Evolutionary conservation across 495 filamentous ascomycete genomes (phyloP), one percentile per base, ranked within the genome.

Genomic region (Bacidia rubella): DNA sequence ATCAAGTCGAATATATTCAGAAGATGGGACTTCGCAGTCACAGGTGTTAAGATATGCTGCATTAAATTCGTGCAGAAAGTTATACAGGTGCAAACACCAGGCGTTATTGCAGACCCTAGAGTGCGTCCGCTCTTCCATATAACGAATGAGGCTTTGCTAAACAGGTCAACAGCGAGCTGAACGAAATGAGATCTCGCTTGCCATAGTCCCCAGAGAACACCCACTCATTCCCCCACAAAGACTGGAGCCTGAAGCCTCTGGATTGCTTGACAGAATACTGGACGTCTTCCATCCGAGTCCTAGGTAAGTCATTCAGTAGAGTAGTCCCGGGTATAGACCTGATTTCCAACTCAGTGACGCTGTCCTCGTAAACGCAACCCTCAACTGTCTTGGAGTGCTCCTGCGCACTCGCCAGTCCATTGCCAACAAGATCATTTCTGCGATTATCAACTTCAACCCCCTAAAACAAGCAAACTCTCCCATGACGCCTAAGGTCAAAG

Each of bases 11-110:
- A 82, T 47, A 90, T 98, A 52, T 66, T 96, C 54, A 80, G 75
- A 45, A 78, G 89, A 63, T 95, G 90, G 92, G 92, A 97, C 66
- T 74, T 73, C 21, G 87, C 86, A 10, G 71, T 78, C 2, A 72
- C 79, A 9, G 80, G 86, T 0, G 79, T 97, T 42, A 83, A 82
- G 62, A 76, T 96, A 62, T 90, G 87, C 73, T 96, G 92, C 67
- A 85, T 96, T 74, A 98, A 98, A 64, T 97, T 98, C 62, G 81
- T 86, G 15, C 90, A 97, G 70, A 78, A 86, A 23, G 87, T 97
- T 32, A 85, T 98, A 41, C 83, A 94, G 51, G 83, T 87, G 5
- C 90, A 98, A 64, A 96, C 89, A 5, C 82, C 82, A 12, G 89
- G 87, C 35, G 67, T 81, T 55, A 82, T 88, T 57, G 73, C 80